Conservation (phyloP, 1,139 yeast species). For the Nematodospora anomalae region DNA sequence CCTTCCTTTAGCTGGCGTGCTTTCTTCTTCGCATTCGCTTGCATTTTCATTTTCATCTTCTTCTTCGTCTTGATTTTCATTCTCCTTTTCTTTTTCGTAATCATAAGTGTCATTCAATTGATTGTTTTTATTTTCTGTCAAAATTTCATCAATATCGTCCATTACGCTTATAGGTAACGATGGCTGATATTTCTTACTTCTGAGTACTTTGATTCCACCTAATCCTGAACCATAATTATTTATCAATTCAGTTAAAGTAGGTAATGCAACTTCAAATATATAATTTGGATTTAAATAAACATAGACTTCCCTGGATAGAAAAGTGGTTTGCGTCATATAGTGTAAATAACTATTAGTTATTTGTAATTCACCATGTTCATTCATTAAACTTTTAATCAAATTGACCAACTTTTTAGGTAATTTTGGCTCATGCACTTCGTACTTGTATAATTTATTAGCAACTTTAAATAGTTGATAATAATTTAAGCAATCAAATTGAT, state of each 20-base stretch:
- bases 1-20: conserved; percentile 1
- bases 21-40: conserved; percentile 5
- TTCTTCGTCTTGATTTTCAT: conserved; percentile 16
- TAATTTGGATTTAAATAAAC: conserved; percentile 50
- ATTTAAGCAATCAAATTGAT: conserved; percentile 58
- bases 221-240: conserved; percentile 62
- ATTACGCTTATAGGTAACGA: conserved; percentile 56
- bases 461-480: conserved; percentile 71
- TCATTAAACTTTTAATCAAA: conserved; percentile 32
- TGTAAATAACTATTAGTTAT: conserved; percentile 33
- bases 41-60: conserved; percentile 16
- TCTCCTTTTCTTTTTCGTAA: conserved; percentile 27
- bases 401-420: conserved; percentile 49
- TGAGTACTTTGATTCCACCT: conserved; percentile 49
- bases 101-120: conserved; percentile 37
- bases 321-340: conserved; percentile 46
- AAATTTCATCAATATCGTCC: conserved; percentile 63
- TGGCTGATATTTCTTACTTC: conserved; percentile 59
- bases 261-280: conserved; percentile 54
- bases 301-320: conserved; percentile 41
- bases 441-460: conserved; percentile 68
- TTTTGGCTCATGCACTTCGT: conserved; percentile 77
- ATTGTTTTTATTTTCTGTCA: conserved; percentile 32
- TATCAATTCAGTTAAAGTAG: conserved; percentile 59
- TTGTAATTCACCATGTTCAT: conserved; percentile 42